These are phyloP conservation scores for Rhodofomes roseus DNA, from an alignment of 1,284 basidiomycete genomes.

Conservation along the genomic window DNA sequence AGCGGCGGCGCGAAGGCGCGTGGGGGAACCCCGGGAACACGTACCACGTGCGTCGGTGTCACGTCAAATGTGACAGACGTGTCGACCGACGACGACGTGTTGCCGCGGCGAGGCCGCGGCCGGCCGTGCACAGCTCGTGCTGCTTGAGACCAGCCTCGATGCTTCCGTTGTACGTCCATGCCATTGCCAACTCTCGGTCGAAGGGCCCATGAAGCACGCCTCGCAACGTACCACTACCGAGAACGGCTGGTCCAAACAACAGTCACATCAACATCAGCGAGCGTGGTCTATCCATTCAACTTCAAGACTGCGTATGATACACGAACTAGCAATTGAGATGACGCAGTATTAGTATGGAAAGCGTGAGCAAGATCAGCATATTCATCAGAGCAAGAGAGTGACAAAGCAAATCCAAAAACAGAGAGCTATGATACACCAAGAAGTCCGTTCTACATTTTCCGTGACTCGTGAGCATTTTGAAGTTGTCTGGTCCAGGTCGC, in stretches of 20 bases:
- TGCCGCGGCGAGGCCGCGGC: no score
- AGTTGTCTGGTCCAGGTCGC: no score
- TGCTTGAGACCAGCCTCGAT: no score
- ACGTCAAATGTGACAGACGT: constrained; percentile 1
- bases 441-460: background rate
- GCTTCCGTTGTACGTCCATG: no score
- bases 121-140: no score
- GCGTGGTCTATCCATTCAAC: background rate
- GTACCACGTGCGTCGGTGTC: background rate
- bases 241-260: no score
- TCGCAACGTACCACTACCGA: no score
- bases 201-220: no score
- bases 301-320: background rate
- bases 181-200: no score
- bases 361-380: background rate
- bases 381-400: background rate
- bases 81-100: no score
- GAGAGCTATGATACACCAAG: background rate
- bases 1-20: background rate
- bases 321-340: background rate
- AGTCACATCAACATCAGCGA: background rate
- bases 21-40: constrained; percentile 1
- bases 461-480: no score
- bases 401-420: background rate
- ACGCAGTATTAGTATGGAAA: background rate